Base-by-base conservation (phyloP, 2,329 filamentous ascomycete species). In the Cephalotrichum gorgonifer region DNA sequence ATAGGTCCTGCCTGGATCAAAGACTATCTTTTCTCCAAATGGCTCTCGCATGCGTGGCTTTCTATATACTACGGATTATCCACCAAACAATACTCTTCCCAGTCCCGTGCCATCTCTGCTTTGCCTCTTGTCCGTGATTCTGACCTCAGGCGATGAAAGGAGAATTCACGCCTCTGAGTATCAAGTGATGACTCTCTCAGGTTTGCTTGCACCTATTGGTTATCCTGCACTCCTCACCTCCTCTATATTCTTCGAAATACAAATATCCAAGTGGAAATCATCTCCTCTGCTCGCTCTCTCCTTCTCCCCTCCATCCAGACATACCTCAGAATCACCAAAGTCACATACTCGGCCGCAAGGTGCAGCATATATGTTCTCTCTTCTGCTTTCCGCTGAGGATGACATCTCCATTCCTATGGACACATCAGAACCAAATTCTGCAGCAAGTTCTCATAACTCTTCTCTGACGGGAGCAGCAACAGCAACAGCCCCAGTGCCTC, bases 361-460 rank as follows among this genome's bases (percentile, higher is more conserved):
- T 22, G 17, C 35, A 20, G 35, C n/a, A 39, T 28, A 14, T n/a
- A 48, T 48, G 46, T 48, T 48, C 28, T 48, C 46, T 15, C 20
- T 28, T 20, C 23, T 48, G 26, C 46, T 48, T 12, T 48, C 46
- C 3, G 26, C 46, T 15, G 46, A 39, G 31, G 31, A 42, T 31
- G 46, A 48, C 35, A 23, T 42, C 26, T 27, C 26, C 11, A 12
- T 43, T n/a, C 46, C 46, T 9, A 42, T 43, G n/a, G 38, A 17
- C 14, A 26, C 46, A 31, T 20, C 26, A 8, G 25, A 38, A 22
- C 46, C 38, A n/a, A 38, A 22, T 9, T 25, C 25, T 8, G 14
- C 11, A 15, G 26, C n/a, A 14, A 9, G 25, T n/a, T 14, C 35
- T 25, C 46, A 43, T n/a, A n/a, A n/a, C 6, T 38, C 39, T 27